Evolutionary conservation across 2,329 filamentous ascomycete genomes (phyloP).

Genomic region (Ceratocystis ficicola): DNA sequence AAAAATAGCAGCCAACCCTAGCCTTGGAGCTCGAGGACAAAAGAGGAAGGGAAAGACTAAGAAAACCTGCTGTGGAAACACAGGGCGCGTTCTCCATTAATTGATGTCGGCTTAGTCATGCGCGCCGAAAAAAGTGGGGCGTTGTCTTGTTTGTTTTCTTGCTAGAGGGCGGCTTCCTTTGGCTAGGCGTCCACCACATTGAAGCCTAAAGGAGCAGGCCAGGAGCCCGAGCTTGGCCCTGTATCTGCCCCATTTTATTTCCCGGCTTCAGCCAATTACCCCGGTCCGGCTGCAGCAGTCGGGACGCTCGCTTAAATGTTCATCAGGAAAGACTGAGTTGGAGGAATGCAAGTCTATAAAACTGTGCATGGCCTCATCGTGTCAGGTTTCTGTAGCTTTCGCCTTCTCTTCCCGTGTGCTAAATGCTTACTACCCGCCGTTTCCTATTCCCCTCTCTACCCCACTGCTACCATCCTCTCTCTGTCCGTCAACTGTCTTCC

Average conservation of each 20-base stretch:
- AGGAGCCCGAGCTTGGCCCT: not conserved
- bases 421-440: not conserved
- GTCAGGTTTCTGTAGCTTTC: not conserved
- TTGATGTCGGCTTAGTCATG: not conserved
- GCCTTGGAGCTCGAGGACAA: not conserved
- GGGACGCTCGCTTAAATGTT: conserved; percentile 11
- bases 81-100: conserved; percentile 1
- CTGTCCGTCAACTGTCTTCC: not conserved
- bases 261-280: not conserved
- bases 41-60: too few species aligned
- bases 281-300: not conserved
- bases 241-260: not conserved
- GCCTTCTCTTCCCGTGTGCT: not conserved
- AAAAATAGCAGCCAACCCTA: conserved; percentile 2
- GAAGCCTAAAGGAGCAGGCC: not conserved
- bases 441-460: not conserved
- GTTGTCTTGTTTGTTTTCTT: too few species aligned
- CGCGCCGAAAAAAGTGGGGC: not conserved
- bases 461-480: conserved; percentile 7
- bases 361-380: not conserved
- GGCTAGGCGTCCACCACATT: not conserved
- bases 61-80: not conserved
- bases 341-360: not conserved
- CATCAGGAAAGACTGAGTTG: not conserved
- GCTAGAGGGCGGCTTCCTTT: not conserved